Evolutionary conservation across 345 rosid species (phyloP).

Genomic region (Eucalyptus microcorys): DNA sequence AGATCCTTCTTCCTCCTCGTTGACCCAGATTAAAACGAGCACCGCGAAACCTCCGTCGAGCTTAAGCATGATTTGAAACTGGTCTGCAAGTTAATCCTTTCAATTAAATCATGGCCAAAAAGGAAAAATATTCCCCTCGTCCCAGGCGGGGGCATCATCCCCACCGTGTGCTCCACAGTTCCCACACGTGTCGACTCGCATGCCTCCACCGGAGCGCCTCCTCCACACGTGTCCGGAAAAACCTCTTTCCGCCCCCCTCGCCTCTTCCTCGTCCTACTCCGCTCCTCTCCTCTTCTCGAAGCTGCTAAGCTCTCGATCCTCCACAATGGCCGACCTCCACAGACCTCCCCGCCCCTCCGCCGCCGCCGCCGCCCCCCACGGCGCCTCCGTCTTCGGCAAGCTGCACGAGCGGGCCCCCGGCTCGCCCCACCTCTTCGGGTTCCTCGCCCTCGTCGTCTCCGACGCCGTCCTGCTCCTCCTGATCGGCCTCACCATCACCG

Average conservation of each 20-base stretch:
- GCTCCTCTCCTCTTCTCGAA: not conserved
- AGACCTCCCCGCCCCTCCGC: slow-evolving; percentile 2
- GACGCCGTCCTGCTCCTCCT: slow-evolving; percentile 58
- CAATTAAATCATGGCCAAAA: not conserved
- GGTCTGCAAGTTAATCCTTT: not conserved
- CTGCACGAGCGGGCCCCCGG: slow-evolving; percentile 37
- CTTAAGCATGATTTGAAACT: not conserved
- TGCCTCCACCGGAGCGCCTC: not conserved
- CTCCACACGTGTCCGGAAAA: not conserved
- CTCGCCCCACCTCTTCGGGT: slow-evolving; percentile 45
- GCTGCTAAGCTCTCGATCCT: not conserved
- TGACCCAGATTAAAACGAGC: not conserved
- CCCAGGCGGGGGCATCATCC: not conserved
- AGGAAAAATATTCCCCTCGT: not conserved
- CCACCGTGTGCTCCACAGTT: not conserved
- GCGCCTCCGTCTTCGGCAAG: slow-evolving; percentile 21
- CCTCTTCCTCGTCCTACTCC: not conserved
- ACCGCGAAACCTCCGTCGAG: not conserved
- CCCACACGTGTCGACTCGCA: not conserved
- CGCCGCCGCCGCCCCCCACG: slow-evolving; percentile 2
- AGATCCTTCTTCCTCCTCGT: not conserved
- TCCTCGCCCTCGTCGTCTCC: slow-evolving; percentile 42
- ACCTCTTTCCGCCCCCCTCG: not conserved
- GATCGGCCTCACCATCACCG: slow-evolving; percentile 45
- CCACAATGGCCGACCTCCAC: not conserved